phyloP scores from a whole-genome alignment of 1,284 basidiomycete species.

The Ustilago bromivora region DNA sequence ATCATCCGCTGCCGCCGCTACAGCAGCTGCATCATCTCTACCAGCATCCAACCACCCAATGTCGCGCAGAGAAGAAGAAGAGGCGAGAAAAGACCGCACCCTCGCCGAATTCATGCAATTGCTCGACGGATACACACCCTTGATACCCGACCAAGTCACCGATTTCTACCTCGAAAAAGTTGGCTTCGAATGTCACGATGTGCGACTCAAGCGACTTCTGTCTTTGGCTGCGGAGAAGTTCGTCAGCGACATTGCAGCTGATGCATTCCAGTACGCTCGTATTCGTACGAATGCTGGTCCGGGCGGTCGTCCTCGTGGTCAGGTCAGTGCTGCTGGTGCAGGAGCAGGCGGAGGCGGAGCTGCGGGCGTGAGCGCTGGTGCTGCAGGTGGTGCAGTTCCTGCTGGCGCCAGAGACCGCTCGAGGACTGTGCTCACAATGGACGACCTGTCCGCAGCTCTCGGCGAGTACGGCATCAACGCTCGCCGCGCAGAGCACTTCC shows the following conservation, averaged over 20 bases:
- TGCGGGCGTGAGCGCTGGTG: slow-evolving; percentile 22
- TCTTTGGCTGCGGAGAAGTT: slow-evolving; percentile 98
- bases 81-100: slow-evolving; percentile 80
- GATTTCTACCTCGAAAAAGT: slow-evolving; percentile 96
- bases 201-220: slow-evolving; percentile 80
- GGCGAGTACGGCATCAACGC: slow-evolving; percentile 82
- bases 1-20: slow-evolving; percentile 24
- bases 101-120: slow-evolving; percentile 93
- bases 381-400: slow-evolving; percentile 19
- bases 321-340: slow-evolving; percentile 26
- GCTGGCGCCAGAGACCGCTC: slow-evolving; percentile 77
- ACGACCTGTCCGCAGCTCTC: slow-evolving; percentile 90
- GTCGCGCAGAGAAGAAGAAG: slow-evolving; percentile 76
- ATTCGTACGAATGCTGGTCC: slow-evolving; percentile 78
- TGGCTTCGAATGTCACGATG: slow-evolving; percentile 94
- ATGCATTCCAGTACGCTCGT: slow-evolving; percentile 97
- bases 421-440: slow-evolving; percentile 97
- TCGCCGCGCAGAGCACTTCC: slow-evolving; percentile 65
- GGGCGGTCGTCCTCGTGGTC: slow-evolving; percentile 64
- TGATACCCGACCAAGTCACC: slow-evolving; percentile 98
- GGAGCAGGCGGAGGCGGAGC: slow-evolving; percentile 15
- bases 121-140: slow-evolving; percentile 95
- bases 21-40: slow-evolving; percentile 33
- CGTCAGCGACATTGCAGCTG: slow-evolving; percentile 93
- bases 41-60: slow-evolving; percentile 52